phyloP scores from a whole-genome alignment of 768 basidiomycete genomes.

The Podaxis mareebaensis region DNA sequence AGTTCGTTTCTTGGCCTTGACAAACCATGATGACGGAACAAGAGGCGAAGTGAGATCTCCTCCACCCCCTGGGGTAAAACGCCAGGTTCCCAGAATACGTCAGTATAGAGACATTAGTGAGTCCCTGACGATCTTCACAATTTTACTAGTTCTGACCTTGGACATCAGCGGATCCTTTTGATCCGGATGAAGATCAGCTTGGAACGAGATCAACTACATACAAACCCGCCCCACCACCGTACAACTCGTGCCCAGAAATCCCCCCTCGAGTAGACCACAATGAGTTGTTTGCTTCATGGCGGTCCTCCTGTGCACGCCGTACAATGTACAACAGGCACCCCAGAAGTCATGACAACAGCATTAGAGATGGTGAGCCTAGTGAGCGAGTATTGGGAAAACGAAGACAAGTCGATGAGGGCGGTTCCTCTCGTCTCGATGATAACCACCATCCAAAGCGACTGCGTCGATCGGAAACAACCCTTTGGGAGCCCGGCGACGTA shows the following conservation, averaged over 20 bases:
- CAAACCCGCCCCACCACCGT: background rate
- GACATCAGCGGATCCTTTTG: background rate
- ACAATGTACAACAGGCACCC: background rate
- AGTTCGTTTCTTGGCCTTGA: constrained; percentile 4
- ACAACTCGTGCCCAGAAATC: background rate
- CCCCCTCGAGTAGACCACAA: background rate
- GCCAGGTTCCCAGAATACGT: constrained; percentile 7
- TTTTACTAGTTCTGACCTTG: background rate
- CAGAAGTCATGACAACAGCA: background rate
- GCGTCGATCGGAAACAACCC: constrained; percentile 3
- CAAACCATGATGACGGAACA: constrained; percentile 7
- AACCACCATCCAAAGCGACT: constrained; percentile 1
- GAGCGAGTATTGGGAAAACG: constrained; percentile 2
- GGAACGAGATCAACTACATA: background rate
- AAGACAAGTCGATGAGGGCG: background rate
- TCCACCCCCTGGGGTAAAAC: constrained; percentile 5
- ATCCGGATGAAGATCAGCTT: background rate
- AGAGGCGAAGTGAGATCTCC: background rate
- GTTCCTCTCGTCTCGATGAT: background rate
- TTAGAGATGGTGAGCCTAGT: background rate
- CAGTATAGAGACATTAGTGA: background rate
- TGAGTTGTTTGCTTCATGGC: background rate
- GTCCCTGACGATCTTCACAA: background rate
- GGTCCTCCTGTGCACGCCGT: background rate
- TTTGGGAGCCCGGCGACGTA: background rate